Evolutionary conservation across 106 monocot genomes (phyloP).

Genomic region (Xerophyta viscosa): DNA sequence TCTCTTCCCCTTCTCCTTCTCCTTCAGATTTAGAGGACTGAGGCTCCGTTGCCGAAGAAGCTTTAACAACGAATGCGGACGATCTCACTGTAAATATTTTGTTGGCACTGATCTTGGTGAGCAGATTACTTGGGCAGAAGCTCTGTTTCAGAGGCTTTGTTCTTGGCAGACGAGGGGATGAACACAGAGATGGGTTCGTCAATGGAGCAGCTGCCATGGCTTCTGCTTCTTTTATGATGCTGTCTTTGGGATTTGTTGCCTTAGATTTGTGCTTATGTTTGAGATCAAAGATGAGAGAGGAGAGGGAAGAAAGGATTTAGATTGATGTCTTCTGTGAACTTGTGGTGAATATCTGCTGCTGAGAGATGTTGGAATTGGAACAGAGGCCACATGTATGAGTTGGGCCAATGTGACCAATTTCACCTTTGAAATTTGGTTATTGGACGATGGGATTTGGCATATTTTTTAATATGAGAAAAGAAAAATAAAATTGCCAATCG

Average conservation of each 20-base stretch:
- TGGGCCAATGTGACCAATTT: too few relatives aligned
- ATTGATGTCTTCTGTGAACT: background rate
- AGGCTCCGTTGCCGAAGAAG: constrained; percentile 39
- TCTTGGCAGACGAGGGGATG: constrained; percentile 28
- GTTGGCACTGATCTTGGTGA: background rate
- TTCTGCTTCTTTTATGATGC: background rate
- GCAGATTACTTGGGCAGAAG: background rate
- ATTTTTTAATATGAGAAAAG: too few relatives aligned
- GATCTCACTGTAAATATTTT: background rate
- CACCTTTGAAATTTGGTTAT: too few relatives aligned
- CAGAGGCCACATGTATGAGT: background rate
- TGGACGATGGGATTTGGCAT: too few relatives aligned
- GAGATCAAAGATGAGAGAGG: constrained; percentile 2
- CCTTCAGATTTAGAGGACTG: constrained; percentile 36
- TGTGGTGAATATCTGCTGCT: constrained; percentile 3
- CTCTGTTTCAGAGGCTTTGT: constrained; percentile 7
- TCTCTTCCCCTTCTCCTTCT: constrained; percentile 20
- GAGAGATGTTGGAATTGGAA: background rate
- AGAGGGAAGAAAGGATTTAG: constrained; percentile 1
- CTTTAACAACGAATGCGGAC: constrained; percentile 9
- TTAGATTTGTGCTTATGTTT: background rate
- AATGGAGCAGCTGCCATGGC: constrained; percentile 30
- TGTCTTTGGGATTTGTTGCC: background rate
- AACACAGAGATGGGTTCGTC: constrained; percentile 27
- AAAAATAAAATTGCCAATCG: too few relatives aligned